Base-by-base conservation (phyloP, 768 basidiomycete species). In the Phylloporus arenicola region DNA sequence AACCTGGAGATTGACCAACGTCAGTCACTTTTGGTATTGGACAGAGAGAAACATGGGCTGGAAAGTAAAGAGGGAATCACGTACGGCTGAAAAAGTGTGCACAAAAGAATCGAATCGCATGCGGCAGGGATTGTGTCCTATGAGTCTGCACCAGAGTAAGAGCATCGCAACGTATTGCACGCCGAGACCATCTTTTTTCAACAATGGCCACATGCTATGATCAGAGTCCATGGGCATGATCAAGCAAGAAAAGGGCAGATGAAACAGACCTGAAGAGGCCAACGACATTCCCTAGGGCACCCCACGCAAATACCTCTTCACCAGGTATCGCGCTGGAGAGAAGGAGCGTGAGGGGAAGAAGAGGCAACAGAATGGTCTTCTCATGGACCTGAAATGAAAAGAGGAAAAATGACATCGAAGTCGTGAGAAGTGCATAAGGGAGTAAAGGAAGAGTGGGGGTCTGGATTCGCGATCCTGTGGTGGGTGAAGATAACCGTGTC, bases 311-410 rank as follows among this genome's bases (percentile, higher is more conserved):
- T 19, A 59, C 55, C 31, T 62, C 50, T 55, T 68, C 48, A 22
- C 57, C 56, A 1, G 57, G 56, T 0, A 66, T 55, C 4, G 74
- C 65, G 3, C 73, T 74, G 5, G 77, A 84, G 47, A 94, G 74
- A 14, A 94, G 73, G 16, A 97, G 73, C 0, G 85, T 89, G 25
- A 93, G 72, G 0, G 94, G 94, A 55, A 97, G 67, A 19, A 98
- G 73, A 3, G 93, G 92, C 1, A 97, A 63, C 16, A 96, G 64
- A 35, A 97, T 88, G 3, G 86, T 85, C 74, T 96, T 97, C 68
- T 97, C 94, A 67, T 96, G 94, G 34, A 94, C 93, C 61, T 96
- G 93, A 68, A 95, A 95, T 6, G 92, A 93, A 72, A 95, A 94
- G 29, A 97, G 74, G 72, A 95, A 97, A 77, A 97, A 96, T 9